phyloP scores from a whole-genome alignment of 208 protist species.

The Trypanosomatidae sp. region DNA sequence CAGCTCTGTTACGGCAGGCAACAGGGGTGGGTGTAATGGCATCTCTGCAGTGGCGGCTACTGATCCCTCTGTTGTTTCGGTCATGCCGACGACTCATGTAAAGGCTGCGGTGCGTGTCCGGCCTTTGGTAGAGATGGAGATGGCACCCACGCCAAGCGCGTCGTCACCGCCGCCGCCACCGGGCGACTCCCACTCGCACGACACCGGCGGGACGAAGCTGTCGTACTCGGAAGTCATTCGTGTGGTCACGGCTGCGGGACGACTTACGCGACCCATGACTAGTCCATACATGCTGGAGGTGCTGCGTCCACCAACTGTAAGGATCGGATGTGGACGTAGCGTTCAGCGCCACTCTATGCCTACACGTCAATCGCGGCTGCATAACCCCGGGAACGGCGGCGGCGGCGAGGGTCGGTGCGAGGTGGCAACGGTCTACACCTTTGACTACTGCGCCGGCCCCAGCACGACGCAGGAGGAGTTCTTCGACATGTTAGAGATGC shows the following conservation, averaged over 20 bases:
- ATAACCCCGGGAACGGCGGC: not conserved
- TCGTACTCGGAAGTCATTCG: slow-evolving; percentile 17
- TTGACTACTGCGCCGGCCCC: slow-evolving; percentile 67
- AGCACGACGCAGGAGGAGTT: slow-evolving; percentile 49
- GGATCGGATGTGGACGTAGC: not conserved
- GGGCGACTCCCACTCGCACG: not conserved
- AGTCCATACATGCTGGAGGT: slow-evolving; percentile 29
- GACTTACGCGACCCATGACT: slow-evolving; percentile 10
- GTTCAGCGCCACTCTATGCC: not conserved
- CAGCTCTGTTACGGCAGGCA: not conserved
- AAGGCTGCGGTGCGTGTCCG: slow-evolving; percentile 29
- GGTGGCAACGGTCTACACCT: slow-evolving; percentile 36
- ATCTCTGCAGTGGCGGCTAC: not conserved
- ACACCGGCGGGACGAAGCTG: not conserved
- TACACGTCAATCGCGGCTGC: not conserved
- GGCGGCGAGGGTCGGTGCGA: not conserved
- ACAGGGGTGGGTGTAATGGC: not conserved
- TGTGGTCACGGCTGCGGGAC: slow-evolving; percentile 23
- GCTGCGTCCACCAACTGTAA: not conserved
- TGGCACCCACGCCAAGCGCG: not conserved
- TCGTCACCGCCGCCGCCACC: not conserved
- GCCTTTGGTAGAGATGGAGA: slow-evolving; percentile 15
- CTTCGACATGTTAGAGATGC: slow-evolving; percentile 50
- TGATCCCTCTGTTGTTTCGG: not conserved
- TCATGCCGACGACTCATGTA: not conserved